Percentiles rank a stretch among this genome's conserved stretches.
These are phyloP conservation scores for Scedosporium apiospermum DNA, from an alignment of 2,329 filamentous ascomycete species.

Conservation along the genomic window DNA sequence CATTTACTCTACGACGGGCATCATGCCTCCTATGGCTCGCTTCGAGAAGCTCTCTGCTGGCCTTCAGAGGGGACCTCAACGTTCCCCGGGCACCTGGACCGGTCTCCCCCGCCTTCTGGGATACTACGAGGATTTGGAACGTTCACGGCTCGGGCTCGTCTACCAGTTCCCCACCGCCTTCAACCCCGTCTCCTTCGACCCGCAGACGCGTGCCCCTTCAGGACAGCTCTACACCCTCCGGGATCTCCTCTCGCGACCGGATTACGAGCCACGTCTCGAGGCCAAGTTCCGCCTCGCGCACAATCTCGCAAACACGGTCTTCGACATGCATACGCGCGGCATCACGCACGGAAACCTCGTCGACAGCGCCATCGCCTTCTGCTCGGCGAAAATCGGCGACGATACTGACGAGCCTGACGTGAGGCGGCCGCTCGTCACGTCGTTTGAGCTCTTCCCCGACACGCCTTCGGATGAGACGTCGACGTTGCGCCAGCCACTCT, in stretches of 20 bases:
- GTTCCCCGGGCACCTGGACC: conserved; percentile 46
- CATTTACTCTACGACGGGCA: conserved; percentile 52
- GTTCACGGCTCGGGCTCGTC: conserved; percentile 62
- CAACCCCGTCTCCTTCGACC: conserved; percentile 45
- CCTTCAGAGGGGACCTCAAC: conserved; percentile 43
- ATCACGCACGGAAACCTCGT: conserved; percentile 63
- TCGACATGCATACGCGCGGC: conserved; percentile 60
- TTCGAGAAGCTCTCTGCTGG: conserved; percentile 55
- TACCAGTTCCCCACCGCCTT: conserved; percentile 64
- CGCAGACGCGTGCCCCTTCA: conserved; percentile 36
- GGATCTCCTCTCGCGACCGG: conserved; percentile 40
- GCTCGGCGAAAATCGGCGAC: conserved; percentile 32
- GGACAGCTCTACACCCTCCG: conserved; percentile 44
- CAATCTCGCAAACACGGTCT: conserved; percentile 63
- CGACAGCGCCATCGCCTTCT: conserved; percentile 60
- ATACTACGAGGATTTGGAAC: conserved; percentile 66
- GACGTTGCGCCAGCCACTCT: conserved; percentile 30
- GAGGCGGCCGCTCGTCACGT: conserved; percentile 59
- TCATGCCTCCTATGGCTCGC: conserved; percentile 54
- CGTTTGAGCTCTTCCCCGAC: conserved; percentile 60
- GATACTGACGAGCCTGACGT: conserved; percentile 46
- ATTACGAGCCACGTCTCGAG: conserved; percentile 58
- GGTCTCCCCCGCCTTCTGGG: conserved; percentile 52
- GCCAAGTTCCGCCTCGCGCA: conserved; percentile 67
- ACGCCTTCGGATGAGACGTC: conserved; percentile 23